A percentile compares a stretch with the other conserved stretches of the same genome.
Evolutionary conservation across 2,329 filamentous ascomycete genomes (phyloP).

Genomic region (Trichoderma atroviride): DNA sequence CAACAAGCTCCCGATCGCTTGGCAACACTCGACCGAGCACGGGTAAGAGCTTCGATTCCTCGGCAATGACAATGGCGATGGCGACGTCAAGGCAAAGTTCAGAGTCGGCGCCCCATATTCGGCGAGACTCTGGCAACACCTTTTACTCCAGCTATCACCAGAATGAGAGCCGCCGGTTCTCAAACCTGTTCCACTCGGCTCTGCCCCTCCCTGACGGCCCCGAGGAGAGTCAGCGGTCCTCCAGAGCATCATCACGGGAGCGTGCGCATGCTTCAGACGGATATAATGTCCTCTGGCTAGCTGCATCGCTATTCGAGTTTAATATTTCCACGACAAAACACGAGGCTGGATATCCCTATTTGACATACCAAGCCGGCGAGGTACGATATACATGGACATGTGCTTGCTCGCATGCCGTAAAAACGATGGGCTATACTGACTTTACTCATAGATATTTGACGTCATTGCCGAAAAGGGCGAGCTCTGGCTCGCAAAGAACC

Average conservation of each 20-base stretch:
- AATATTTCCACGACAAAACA: conserved; percentile 91
- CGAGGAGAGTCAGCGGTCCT: conserved; percentile 56
- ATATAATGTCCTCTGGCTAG: conserved; percentile 82
- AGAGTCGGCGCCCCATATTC: conserved; percentile 50
- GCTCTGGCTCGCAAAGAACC: conserved; percentile 95
- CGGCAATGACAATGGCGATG: conserved; percentile 29
- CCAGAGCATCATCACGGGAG: conserved; percentile 63
- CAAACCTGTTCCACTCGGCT: conserved; percentile 83
- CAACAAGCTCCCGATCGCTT: conserved; percentile 52
- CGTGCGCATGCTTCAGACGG: conserved; percentile 55
- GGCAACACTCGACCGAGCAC: conserved; percentile 58
- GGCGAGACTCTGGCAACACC: conserved; percentile 59
- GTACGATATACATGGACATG: conserved; percentile 46
- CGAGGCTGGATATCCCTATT: conserved; percentile 92
- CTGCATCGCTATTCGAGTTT: conserved; percentile 94
- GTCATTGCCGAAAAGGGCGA: conserved; percentile 96
- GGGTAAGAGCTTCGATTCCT: conserved; percentile 61
- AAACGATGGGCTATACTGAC: neutral
- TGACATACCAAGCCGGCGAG: conserved; percentile 94
- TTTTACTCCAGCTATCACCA: conserved; percentile 53
- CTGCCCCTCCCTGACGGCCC: conserved; percentile 75
- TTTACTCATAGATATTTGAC: conserved; percentile 68
- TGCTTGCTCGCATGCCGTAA: neutral
- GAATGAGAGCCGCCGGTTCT: conserved; percentile 60
- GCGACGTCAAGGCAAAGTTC: conserved; percentile 54